phyloP scores from a whole-genome alignment of 495 filamentous ascomycete genomes.

The Penicillium turbatum region DNA sequence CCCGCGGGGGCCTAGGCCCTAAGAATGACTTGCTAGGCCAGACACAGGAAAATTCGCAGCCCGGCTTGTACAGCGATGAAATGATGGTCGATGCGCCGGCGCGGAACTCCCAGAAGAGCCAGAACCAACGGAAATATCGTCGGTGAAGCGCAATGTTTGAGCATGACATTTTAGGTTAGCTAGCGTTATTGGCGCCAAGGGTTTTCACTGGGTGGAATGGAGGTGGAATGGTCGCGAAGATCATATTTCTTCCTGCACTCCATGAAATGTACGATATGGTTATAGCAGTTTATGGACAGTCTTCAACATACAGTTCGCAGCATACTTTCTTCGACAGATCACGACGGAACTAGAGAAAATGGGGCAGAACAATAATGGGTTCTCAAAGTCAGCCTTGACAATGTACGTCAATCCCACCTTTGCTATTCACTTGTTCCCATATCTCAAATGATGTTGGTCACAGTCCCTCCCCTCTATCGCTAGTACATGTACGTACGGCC shows the following conservation, averaged over 20 bases:
- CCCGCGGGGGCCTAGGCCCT: constrained; percentile 24
- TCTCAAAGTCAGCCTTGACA: not conserved
- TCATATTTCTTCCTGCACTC: not conserved
- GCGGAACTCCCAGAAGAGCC: constrained; percentile 18
- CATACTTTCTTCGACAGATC: not conserved
- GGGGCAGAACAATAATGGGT: not conserved
- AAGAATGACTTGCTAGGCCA: not conserved
- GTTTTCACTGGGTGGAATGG: not conserved
- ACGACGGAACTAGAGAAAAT: not conserved
- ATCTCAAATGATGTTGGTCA: too few species aligned
- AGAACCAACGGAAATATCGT: constrained; percentile 20
- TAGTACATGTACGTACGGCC: too few species aligned
- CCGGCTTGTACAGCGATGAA: constrained; percentile 39
- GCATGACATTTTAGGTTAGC: not conserved
- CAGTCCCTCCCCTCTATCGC: not conserved
- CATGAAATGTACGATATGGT: constrained; percentile 4
- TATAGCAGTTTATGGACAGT: not conserved
- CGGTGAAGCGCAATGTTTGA: constrained; percentile 13
- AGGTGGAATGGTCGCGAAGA: not conserved
- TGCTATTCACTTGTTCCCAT: not conserved
- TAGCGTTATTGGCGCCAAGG: not conserved
- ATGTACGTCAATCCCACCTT: not conserved
- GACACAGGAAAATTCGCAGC: constrained; percentile 4
- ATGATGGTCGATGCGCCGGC: constrained; percentile 43
- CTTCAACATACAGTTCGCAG: not conserved